Conservation (phyloP, 345 rosid species). For the Euphorbia lathyris region DNA sequence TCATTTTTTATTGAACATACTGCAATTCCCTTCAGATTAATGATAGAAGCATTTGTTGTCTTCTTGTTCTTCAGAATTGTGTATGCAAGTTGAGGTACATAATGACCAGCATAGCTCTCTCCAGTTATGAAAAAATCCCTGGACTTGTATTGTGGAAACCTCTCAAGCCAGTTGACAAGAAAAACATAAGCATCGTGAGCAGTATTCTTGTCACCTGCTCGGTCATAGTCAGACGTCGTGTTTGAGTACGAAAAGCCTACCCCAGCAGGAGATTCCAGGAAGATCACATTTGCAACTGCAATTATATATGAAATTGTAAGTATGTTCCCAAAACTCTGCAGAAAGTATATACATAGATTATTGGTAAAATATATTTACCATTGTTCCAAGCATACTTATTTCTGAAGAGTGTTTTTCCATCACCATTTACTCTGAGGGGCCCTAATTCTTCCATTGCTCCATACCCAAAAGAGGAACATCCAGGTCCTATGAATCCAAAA, state of each 20-base stretch:
- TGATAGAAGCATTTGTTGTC: conserved; percentile 18
- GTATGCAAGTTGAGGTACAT: conserved; percentile 45
- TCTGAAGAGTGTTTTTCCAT: conserved; percentile 34
- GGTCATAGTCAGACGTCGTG: conserved; percentile 29
- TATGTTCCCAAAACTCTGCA: neutral
- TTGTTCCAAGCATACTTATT: conserved; percentile 44
- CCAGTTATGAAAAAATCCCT: conserved; percentile 38
- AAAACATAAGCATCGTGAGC: conserved; percentile 40
- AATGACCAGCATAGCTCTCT: conserved; percentile 55
- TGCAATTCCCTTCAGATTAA: conserved; percentile 52
- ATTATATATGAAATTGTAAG: neutral
- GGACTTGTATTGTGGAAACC: conserved; percentile 38
- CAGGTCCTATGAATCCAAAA: conserved; percentile 39
- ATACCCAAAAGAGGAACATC: conserved; percentile 52
- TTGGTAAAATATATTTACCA: conserved; percentile 17
- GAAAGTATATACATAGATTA: neutral
- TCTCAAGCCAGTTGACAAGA: conserved; percentile 43
- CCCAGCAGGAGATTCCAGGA: conserved; percentile 49
- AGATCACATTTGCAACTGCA: conserved; percentile 44
- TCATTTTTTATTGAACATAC: conserved; percentile 25
- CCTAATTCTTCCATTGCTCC: conserved; percentile 58
- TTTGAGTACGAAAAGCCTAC: conserved; percentile 55
- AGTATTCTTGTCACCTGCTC: conserved; percentile 37
- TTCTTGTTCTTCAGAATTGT: conserved; percentile 33
- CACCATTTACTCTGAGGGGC: conserved; percentile 46